phyloP scores from a whole-genome alignment of 139 green algal species.

The Haematococcus lacustris region DNA sequence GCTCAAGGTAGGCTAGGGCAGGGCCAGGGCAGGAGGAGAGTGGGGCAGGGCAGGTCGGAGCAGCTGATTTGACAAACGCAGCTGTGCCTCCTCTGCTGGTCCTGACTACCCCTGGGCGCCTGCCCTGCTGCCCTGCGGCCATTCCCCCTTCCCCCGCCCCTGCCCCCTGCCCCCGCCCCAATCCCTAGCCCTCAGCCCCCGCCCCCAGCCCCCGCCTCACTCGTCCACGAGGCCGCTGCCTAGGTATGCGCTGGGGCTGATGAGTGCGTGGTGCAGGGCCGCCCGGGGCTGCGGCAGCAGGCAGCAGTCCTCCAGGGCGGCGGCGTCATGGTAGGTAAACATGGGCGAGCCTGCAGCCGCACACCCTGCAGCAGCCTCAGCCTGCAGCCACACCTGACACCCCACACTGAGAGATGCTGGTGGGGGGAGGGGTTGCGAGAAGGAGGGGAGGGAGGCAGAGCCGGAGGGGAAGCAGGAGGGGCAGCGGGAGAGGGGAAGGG shows the following conservation, averaged over 20 bases:
- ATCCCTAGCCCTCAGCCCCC: background rate
- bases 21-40: background rate
- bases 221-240: background rate
- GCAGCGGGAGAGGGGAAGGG: too few relatives aligned
- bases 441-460: background rate
- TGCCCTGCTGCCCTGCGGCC: background rate
- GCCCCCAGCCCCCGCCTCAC: background rate
- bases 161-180: background rate
- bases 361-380: background rate
- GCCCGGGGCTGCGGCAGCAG: slow-evolving; percentile 1
- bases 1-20: too few relatives aligned
- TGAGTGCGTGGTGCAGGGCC: slow-evolving; percentile 4
- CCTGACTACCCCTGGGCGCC: background rate
- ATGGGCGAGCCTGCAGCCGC: background rate
- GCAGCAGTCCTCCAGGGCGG: background rate
- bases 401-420: too few relatives aligned
- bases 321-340: slow-evolving; percentile 6
- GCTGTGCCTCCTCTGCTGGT: background rate
- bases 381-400: background rate
- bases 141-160: background rate
- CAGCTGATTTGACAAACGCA: background rate
- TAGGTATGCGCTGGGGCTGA: slow-evolving; percentile 5
- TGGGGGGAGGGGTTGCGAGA: too few relatives aligned
- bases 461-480: too few relatives aligned
- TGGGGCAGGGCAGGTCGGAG: background rate